phyloP scores from a whole-genome alignment of 225 moss, liverwort and hornwort genomes.

The Polytrichum commune region DNA sequence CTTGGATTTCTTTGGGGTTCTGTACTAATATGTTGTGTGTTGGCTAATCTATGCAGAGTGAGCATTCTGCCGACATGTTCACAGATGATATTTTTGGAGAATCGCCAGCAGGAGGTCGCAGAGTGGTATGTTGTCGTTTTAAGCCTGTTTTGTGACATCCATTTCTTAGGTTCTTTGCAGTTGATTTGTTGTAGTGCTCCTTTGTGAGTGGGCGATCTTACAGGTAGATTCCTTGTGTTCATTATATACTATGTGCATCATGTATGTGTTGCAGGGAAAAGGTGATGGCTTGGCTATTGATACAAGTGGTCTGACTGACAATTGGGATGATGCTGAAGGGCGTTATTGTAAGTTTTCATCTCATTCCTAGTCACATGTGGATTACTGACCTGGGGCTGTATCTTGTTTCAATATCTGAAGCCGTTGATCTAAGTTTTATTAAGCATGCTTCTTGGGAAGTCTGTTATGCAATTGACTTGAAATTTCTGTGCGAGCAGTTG shows the following conservation, averaged over 20 bases:
- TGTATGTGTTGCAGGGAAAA: slow-evolving; percentile 65
- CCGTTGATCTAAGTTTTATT: too few relatives aligned
- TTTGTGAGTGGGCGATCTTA: neutral
- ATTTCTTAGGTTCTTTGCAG: neutral
- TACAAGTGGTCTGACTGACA: slow-evolving; percentile 94
- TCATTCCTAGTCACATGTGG: neutral
- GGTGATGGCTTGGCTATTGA: slow-evolving; percentile 86
- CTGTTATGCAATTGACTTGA: too few relatives aligned
- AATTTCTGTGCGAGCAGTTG: too few relatives aligned
- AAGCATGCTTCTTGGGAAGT: too few relatives aligned
- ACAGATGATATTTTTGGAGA: slow-evolving; percentile 99
- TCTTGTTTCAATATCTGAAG: too few relatives aligned
- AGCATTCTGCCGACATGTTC: slow-evolving; percentile 86
- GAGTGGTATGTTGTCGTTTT: slow-evolving; percentile 50
- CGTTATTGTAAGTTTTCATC: slow-evolving; percentile 79
- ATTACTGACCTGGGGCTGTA: neutral
- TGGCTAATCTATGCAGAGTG: slow-evolving; percentile 51
- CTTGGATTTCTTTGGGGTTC: neutral
- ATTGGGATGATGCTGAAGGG: slow-evolving; percentile 99
- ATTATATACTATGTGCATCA: neutral
- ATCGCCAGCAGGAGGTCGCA: slow-evolving; percentile 93
- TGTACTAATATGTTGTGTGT: neutral
- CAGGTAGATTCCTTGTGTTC: neutral
- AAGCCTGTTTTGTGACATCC: neutral
- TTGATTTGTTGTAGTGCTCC: neutral